phyloP scores from a whole-genome alignment of 2,329 filamentous ascomycete genomes.

The Fusarium fracticaudum region DNA sequence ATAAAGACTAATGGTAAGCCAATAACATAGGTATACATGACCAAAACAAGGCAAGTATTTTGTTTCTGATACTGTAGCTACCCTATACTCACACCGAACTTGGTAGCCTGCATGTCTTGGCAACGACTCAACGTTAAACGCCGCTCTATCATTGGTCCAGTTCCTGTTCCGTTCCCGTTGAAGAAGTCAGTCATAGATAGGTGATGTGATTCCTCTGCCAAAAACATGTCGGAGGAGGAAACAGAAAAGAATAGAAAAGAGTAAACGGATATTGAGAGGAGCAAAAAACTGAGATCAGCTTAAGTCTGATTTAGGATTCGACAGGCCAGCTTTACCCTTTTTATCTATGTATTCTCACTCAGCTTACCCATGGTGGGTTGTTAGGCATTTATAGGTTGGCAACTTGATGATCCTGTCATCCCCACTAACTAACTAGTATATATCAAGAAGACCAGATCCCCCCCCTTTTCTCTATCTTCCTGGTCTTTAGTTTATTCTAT shows the following conservation, averaged over 20 bases:
- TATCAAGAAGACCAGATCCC: neutral
- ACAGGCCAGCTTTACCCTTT: neutral
- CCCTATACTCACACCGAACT: constrained; percentile 12
- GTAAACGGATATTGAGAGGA: neutral
- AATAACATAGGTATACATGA: neutral
- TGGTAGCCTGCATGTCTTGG: constrained; percentile 12
- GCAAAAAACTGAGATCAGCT: neutral
- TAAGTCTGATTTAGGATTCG: neutral
- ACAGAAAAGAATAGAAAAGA: neutral
- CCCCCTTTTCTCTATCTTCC: neutral
- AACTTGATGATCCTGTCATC: constrained; percentile 7
- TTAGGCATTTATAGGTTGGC: neutral
- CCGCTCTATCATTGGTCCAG: neutral
- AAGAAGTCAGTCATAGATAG: neutral
- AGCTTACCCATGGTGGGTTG: constrained; percentile 9
- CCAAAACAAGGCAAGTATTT: neutral
- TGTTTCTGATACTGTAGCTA: neutral
- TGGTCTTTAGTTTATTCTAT: neutral
- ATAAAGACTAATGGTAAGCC: neutral
- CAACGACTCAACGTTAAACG: neutral
- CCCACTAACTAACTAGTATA: constrained; percentile 11
- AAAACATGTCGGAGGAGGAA: neutral
- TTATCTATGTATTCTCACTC: constrained; percentile 20
- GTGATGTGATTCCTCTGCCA: neutral
- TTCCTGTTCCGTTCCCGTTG: neutral